Evolutionary conservation across 2,329 filamentous ascomycete genomes (phyloP), one percentile per base, ranked within the genome.

Genomic region (Colletotrichum sp.): DNA sequence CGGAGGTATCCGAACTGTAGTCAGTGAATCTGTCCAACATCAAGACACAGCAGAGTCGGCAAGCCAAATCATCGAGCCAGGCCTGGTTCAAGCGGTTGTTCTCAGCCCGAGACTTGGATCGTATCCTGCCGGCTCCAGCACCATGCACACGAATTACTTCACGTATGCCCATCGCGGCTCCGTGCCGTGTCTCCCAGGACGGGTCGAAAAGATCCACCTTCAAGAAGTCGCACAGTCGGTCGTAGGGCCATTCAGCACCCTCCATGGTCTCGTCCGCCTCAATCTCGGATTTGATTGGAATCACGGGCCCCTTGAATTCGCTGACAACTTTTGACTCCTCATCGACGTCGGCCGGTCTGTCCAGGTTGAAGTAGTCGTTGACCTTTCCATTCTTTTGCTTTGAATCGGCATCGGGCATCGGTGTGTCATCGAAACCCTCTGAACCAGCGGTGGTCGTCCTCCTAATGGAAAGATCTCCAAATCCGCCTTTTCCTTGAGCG

Each of bases 21-120:
- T 99, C 97, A 72, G 96, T 98, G 82, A 99, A 99, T 69, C 96
- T 93, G 86, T 99, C 97, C 18, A 99, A 92, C 93, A 99, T 98
- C 81, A 99, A 94, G 69, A 99, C 96, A 83, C 95, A 98, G 84
- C 96, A 96, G 65, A 99, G 90, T 30, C 97, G 94, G 81, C 96
- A 98, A n/a, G 96, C 95, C 68, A 99, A 89, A 82, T 99, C 96
- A 82, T 99, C 95, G 24, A 99, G 91, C 96, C 96, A 99, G 82
- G 89, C 91, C 77, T 94, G 92, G 80, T 99, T 99, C 60, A 95
- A 88, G 2, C 85, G 82, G 81, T 98, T 92, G 82, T 99, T 99
- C 80, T 98, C 93, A 32, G 86, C 81, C 78, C 92, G 91, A 12
- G 90, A 90, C 83, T 94, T 96, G 76, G 92, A 94, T 77, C 90